Base-by-base conservation (phyloP, 768 basidiomycete species). In the Agaricus blazei region DNA sequence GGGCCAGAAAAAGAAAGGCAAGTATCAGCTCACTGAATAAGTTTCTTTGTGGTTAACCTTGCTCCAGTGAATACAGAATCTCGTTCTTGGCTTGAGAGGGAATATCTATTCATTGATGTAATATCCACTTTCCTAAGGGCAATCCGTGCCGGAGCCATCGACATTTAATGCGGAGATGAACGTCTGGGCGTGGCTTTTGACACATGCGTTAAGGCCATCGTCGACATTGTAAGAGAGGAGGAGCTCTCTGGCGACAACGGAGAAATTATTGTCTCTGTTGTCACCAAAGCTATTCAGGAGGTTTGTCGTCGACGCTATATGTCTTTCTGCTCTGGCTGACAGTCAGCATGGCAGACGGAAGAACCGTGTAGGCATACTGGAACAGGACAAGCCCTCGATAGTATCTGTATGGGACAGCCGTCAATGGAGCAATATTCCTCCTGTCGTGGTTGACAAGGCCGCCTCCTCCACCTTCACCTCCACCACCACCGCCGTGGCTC, bases 191-290 rank as follows among this genome's bases (percentile, higher is more conserved):
- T 79, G 0, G 78, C 88, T 0, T 96, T 93, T 64, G 93, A 98
- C 70, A 76, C 84, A 1, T 90, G 90, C 63, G 78, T 85, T 28
- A 93, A 88, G 65, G 76, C 88, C 6, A 76, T 98, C 34, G 80
- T 92, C 23, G 93, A 96, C 51, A 79, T 90, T 27, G 72, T 99
- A 23, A 83, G 91, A 14, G 89, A 94, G 59, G 91, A 94, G 62
- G 89, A 85, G 2, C 83, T 93, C 74, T 82, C 82, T 68, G 85
- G 84, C 40, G 77, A 81, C 11, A 79, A 88, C 49, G 88, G 85
- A 0, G 83, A 85, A 1, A 57, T 79, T 2, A 85, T 94, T 1
- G 85, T 86, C 3, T 68, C 73, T 1, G 84, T 95, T 26, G 70
- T 92, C 23, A 83, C 77, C 9, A 81, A 82, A 52, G 85, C 92